Base-by-base conservation (phyloP, 1,139 yeast species). In the Magnusiomyces suaveolens region DNA sequence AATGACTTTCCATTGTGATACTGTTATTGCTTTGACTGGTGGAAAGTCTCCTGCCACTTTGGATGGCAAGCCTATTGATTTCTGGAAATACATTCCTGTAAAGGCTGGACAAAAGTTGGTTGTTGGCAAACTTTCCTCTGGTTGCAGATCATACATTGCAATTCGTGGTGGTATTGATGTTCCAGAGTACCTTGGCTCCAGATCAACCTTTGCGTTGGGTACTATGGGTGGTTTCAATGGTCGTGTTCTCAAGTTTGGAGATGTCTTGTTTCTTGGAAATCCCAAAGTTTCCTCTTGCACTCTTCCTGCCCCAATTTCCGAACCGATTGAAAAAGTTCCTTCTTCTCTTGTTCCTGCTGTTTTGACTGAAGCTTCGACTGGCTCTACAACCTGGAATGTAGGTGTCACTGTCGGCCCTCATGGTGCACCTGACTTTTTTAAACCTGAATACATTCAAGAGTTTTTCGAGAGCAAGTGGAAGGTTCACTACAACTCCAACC, bases 391-490 rank as follows among this genome's bases (percentile, higher is more conserved):
- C 49, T 92, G 97, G 97, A 72, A 73, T 53, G 90, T 92, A 59
- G 96, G 90, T 64, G 97, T 89, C 50, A 87, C 96, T 26, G 84
- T 95, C 70, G 98, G 97, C 54, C 97, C 97, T 33, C 97, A 92
- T 68, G 97, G 97, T 1, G 82, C 96, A 8, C 97, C 97, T 26
- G 97, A 92, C 69, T 88, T 89, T 71, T 90, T 92, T 75, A 78
- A 80, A 57, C 71, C 76, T n/a, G 95, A 86, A 64, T 80, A 87
- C 16, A 81, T 88, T 41, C 75, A 77, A 43, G 85, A 83, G 54
- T 89, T 92, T 72, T 88, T 90, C 67, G 64, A 75, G 3, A 78
- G 82, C 53, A 80, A 80, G 60, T 90, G 97, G 97, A 90, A 89
- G 71, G 90, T 90, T 51, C 97, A 92, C 69, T 92, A 92, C 75